Conservation (phyloP, 441 rosid species). For the Populus tomentosa region DNA sequence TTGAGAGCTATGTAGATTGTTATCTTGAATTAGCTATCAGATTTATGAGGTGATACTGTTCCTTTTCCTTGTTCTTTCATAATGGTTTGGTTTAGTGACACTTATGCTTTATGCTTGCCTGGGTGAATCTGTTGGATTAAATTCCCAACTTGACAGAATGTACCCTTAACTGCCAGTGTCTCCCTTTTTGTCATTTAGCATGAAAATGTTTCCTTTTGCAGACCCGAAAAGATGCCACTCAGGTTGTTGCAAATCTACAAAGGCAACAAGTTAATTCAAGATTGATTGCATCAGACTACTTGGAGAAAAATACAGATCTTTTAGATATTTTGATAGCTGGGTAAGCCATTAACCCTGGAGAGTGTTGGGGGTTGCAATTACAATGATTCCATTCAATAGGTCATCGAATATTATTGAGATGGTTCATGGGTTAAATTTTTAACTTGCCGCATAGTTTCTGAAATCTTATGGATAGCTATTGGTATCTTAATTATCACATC, state of each 20-base stretch:
- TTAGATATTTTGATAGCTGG: conserved; percentile 72
- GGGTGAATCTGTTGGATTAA: background rate
- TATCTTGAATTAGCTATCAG: background rate
- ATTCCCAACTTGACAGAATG: conserved; percentile 1
- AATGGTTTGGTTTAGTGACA: background rate
- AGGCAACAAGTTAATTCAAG: conserved; percentile 86
- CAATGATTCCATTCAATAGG: background rate
- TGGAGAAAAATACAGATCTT: conserved; percentile 75
- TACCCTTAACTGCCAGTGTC: background rate
- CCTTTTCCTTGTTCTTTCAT: background rate
- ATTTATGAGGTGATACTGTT: background rate
- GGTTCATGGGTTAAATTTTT: background rate
- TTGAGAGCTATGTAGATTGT: background rate
- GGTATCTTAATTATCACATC: background rate
- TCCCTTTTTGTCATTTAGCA: conserved; percentile 7
- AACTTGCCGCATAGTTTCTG: background rate
- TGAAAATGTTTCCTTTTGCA: conserved; percentile 28
- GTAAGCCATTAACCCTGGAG: conserved; percentile 37
- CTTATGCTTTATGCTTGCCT: background rate
- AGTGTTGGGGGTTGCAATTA: background rate
- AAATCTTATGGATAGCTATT: background rate
- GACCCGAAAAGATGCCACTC: conserved; percentile 97
- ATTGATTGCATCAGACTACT: conserved; percentile 86
- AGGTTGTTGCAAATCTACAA: conserved; percentile 93
- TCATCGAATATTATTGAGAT: background rate